A percentile compares a stretch with the other conserved stretches of the same genome.
These are phyloP conservation scores for Diaporthe aspalathi DNA, from an alignment of 2,329 filamentous ascomycete genomes.

Conservation along the genomic window DNA sequence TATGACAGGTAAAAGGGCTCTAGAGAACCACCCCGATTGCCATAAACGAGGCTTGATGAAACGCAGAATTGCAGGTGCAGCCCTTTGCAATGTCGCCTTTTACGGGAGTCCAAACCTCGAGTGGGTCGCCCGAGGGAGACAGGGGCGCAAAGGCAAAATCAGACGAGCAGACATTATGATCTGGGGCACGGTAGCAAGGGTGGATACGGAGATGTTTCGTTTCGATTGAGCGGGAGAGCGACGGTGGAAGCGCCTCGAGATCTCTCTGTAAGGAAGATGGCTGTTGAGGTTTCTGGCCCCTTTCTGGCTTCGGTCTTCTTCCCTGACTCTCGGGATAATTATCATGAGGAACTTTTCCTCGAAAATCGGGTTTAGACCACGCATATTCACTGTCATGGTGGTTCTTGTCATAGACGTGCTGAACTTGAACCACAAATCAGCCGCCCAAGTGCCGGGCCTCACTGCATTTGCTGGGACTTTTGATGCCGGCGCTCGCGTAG, in stretches of 20 bases:
- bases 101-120: background rate
- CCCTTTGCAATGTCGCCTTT: conserved; percentile 7
- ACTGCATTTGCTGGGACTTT: background rate
- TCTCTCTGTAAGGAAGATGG: background rate
- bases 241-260: background rate
- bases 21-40: background rate
- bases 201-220: conserved; percentile 12
- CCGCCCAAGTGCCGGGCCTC: background rate
- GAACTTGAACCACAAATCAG: background rate
- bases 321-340: background rate
- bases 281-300: background rate
- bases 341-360: background rate
- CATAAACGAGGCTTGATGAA: conserved; percentile 1
- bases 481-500: background rate
- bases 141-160: background rate
- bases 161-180: background rate
- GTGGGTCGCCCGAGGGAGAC: background rate
- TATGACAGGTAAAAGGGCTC: background rate
- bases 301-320: background rate
- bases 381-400: background rate
- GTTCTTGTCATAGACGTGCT: background rate
- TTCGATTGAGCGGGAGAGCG: background rate
- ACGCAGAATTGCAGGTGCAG: conserved; percentile 8
- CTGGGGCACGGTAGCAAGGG: background rate
- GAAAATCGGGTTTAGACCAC: background rate